phyloP scores from a whole-genome alignment of 108 stramenopile genomes.

The Nitzschia sp. region DNA sequence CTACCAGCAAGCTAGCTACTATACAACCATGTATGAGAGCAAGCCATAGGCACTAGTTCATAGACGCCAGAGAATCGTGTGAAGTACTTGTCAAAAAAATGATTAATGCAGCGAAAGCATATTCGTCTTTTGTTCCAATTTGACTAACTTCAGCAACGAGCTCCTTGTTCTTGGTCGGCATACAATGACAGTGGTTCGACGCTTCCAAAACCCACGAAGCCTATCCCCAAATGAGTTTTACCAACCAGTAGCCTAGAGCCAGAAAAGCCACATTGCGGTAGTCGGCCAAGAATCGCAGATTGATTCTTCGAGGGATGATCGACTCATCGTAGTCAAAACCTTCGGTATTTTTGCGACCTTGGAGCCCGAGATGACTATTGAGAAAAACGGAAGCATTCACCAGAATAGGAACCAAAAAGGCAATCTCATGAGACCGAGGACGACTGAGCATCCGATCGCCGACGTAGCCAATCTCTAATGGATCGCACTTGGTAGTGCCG shows the following conservation, averaged over 20 bases:
- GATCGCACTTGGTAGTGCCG: conserved; percentile 61
- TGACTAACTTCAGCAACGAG: too few species aligned
- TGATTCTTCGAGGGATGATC: conserved; percentile 49
- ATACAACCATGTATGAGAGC: too few species aligned
- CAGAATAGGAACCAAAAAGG: conserved; percentile 52
- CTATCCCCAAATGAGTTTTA: background rate
- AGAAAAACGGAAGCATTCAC: conserved; percentile 50
- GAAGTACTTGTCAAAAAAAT: too few species aligned
- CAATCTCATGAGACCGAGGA: conserved; percentile 65
- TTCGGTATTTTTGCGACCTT: background rate
- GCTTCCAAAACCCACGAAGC: too few species aligned
- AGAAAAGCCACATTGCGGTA: conserved; percentile 57
- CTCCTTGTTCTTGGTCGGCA: too few species aligned
- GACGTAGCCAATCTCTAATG: conserved; percentile 62
- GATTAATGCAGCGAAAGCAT: too few species aligned
- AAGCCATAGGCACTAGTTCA: too few species aligned
- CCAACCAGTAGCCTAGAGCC: background rate
- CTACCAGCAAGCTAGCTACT: too few species aligned
- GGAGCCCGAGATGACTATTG: conserved; percentile 55
- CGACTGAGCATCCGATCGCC: conserved; percentile 67
- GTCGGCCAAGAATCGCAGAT: conserved; percentile 85
- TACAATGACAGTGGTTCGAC: too few species aligned
- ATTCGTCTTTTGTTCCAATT: too few species aligned
- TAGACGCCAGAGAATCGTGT: too few species aligned
- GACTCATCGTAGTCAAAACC: background rate